A percentile compares a stretch with the other conserved stretches of the same genome.
phyloP scores from a whole-genome alignment of 768 basidiomycete genomes.

The Solioccasus polychromus region DNA sequence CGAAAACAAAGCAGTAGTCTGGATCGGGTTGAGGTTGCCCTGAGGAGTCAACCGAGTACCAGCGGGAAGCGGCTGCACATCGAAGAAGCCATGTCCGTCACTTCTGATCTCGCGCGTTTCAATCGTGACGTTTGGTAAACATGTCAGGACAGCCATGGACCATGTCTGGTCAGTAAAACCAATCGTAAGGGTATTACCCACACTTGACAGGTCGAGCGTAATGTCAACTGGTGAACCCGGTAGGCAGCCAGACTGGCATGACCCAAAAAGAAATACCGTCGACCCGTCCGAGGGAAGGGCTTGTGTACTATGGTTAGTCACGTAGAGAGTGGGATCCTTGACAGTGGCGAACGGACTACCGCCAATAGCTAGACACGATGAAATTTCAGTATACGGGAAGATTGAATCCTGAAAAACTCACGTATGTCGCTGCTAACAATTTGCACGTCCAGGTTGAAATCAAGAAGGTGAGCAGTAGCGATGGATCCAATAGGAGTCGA shows the following conservation, averaged over 20 bases:
- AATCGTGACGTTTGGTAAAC: conserved; percentile 21
- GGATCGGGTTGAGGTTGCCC: conserved; percentile 23
- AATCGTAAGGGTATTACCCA: conserved; percentile 13
- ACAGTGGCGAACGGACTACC: conserved; percentile 2
- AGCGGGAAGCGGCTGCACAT: conserved; percentile 15
- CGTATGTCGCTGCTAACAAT: not conserved
- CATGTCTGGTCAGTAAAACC: conserved; percentile 15
- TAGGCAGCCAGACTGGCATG: conserved; percentile 21
- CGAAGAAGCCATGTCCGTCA: conserved; percentile 15
- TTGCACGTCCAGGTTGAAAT: conserved; percentile 19
- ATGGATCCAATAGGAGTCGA: not conserved
- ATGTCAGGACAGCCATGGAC: conserved; percentile 20
- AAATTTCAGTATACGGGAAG: not conserved
- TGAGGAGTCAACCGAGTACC: conserved; percentile 13
- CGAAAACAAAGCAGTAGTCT: conserved; percentile 25
- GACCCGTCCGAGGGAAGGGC: conserved; percentile 19
- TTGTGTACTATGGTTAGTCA: conserved; percentile 25
- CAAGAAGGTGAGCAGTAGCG: conserved; percentile 13
- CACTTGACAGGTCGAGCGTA: conserved; percentile 12
- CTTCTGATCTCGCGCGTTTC: conserved; percentile 29
- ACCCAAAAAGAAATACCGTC: conserved; percentile 18
- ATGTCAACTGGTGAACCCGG: not conserved
- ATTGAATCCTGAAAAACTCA: conserved; percentile 1
- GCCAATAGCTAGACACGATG: not conserved
- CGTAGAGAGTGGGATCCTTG: conserved; percentile 1